phyloP scores from a whole-genome alignment of 2,329 filamentous ascomycete genomes.

The Sclerotinia sclerotiorum region DNA sequence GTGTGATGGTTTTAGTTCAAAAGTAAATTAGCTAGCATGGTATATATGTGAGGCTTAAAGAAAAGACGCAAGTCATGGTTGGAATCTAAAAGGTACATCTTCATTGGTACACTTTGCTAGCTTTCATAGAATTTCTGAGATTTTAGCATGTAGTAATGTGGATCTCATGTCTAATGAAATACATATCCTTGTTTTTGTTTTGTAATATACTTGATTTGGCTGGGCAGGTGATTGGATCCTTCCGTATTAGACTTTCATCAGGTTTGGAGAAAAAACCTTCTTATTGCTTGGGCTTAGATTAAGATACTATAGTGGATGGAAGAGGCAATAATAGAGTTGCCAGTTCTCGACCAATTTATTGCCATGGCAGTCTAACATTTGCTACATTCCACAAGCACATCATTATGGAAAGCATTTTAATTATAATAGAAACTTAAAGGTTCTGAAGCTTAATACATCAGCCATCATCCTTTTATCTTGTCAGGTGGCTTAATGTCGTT shows the following conservation, averaged over 20 bases:
- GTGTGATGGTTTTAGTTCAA: not conserved
- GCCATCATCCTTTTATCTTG: not conserved
- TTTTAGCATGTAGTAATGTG: not conserved
- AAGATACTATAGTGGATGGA: not conserved
- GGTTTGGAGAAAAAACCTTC: not conserved
- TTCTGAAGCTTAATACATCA: not conserved
- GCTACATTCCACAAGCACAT: rapidly evolving
- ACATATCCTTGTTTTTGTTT: not conserved
- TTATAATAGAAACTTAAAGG: not conserved
- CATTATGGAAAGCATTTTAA: not conserved
- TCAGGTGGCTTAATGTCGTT: not conserved
- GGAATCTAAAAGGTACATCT: not conserved
- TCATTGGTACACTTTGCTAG: not conserved
- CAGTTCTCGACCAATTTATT: not conserved
- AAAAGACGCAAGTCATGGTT: not conserved
- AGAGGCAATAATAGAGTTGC: not conserved
- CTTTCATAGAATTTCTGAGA: not conserved
- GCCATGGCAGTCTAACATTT: not conserved
- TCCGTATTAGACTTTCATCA: not conserved
- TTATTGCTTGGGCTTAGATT: not conserved
- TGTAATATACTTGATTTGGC: not conserved
- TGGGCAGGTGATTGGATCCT: too few relatives aligned
- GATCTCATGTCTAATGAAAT: not conserved
- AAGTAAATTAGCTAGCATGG: not conserved
- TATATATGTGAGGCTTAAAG: not conserved